phyloP scores from a whole-genome alignment of 192 early-diverging fungal species.

The Backusella psychrophila region DNA sequence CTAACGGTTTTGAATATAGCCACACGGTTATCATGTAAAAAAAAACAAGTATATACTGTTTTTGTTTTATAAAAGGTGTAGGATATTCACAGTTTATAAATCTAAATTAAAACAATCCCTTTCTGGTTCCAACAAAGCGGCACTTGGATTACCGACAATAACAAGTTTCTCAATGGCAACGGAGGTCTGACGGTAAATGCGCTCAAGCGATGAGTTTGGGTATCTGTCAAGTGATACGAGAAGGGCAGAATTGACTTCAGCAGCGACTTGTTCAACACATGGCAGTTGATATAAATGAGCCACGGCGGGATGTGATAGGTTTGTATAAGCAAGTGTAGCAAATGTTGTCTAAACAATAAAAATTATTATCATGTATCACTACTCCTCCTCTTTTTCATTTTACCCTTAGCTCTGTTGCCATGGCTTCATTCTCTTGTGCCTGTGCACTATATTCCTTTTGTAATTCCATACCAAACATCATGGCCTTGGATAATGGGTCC shows the following conservation, averaged over 20 bases:
- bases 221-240: slow-evolving; percentile 16
- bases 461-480: slow-evolving; percentile 48
- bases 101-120: slow-evolving; percentile 7
- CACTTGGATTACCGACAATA: slow-evolving; percentile 30
- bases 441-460: slow-evolving; percentile 40
- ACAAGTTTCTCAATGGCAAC: slow-evolving; percentile 34
- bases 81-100: neutral
- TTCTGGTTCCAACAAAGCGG: slow-evolving; percentile 40
- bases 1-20: too few relatives aligned
- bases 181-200: slow-evolving; percentile 37
- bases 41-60: too few relatives aligned
- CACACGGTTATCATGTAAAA: too few relatives aligned
- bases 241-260: slow-evolving; percentile 66
- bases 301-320: neutral
- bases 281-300: slow-evolving; percentile 2
- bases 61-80: neutral
- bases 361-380: neutral
- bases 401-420: slow-evolving; percentile 1
- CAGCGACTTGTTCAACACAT: slow-evolving; percentile 56
- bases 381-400: neutral
- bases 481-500: slow-evolving; percentile 22
- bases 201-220: slow-evolving; percentile 37
- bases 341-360: neutral
- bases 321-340: neutral
- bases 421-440: neutral